Conservation (phyloP, 2,329 filamentous ascomycete species). For the Clarireedia paspali region DNA sequence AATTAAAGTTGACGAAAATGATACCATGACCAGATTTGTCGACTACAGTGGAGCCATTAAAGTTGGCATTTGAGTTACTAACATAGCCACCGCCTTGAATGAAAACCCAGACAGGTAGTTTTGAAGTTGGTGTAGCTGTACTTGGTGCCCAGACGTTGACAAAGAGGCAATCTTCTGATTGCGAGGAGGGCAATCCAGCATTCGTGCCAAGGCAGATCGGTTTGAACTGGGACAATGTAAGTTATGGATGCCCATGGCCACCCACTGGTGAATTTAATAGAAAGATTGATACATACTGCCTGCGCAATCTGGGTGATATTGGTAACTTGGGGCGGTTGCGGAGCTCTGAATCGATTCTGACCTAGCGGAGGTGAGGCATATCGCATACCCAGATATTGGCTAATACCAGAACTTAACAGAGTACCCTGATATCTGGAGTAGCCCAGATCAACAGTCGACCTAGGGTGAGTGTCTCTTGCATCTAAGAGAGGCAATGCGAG, state of each 20-base stretch:
- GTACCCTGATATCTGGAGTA: constrained; percentile 59
- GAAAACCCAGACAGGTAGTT: constrained; percentile 47
- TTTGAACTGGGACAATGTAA: constrained; percentile 2
- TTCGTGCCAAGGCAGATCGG: constrained; percentile 9
- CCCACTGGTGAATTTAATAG: neutral
- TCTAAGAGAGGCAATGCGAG: neutral
- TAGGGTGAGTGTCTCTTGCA: neutral
- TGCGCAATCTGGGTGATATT: neutral
- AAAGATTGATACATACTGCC: neutral
- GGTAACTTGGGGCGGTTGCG: neutral
- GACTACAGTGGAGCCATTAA: constrained; percentile 42
- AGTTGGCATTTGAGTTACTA: constrained; percentile 41
- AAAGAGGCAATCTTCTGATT: constrained; percentile 35
- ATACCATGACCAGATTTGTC: constrained; percentile 38
- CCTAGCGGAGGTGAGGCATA: constrained; percentile 63
- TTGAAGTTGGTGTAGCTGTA: constrained; percentile 33
- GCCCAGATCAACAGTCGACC: constrained; percentile 42
- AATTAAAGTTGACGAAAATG: constrained; percentile 54
- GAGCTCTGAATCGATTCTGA: constrained; percentile 52
- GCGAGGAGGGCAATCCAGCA: neutral
- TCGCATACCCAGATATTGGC: constrained; percentile 65
- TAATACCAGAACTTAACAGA: constrained; percentile 46
- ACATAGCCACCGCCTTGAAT: constrained; percentile 43
- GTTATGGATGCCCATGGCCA: neutral
- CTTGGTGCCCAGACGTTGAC: constrained; percentile 38